Conservation (phyloP, 225 moss, liverwort and hornwort genomes). For the Marchantia polymorpha region DNA sequence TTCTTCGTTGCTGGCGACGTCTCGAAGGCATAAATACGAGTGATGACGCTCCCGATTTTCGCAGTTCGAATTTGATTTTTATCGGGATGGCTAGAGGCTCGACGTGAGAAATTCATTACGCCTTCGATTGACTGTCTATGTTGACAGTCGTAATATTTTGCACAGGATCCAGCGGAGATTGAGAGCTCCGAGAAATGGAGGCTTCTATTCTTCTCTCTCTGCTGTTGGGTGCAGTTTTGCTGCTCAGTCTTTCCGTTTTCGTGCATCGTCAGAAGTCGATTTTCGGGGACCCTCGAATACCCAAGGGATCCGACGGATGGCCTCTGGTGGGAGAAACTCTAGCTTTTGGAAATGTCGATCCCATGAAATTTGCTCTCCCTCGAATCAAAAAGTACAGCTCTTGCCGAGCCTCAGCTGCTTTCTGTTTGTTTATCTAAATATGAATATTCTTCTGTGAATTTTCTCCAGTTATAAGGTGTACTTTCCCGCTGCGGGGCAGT, state of each 20-base stretch:
- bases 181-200: background rate
- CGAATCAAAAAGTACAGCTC: constrained; percentile 35
- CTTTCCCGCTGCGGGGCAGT: no score
- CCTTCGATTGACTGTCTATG: no score
- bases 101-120: no score
- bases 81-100: no score
- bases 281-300: constrained; percentile 16
- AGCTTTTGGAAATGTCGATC: constrained; percentile 37
- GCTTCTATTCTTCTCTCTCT: background rate
- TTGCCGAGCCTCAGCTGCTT: background rate
- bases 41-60: no score
- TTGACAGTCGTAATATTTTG: no score
- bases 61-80: no score
- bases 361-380: constrained; percentile 26
- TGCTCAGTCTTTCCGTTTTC: background rate
- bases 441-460: no score
- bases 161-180: background rate
- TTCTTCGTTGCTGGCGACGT: no score
- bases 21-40: no score
- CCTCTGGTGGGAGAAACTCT: constrained; percentile 48
- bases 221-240: background rate
- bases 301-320: constrained; percentile 38
- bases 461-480: no score
- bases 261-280: background rate
- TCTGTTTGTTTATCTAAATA: background rate